These are phyloP conservation scores for Symbiodinium natans DNA, from an alignment of 73 alveolate species.

Conservation along the genomic window DNA sequence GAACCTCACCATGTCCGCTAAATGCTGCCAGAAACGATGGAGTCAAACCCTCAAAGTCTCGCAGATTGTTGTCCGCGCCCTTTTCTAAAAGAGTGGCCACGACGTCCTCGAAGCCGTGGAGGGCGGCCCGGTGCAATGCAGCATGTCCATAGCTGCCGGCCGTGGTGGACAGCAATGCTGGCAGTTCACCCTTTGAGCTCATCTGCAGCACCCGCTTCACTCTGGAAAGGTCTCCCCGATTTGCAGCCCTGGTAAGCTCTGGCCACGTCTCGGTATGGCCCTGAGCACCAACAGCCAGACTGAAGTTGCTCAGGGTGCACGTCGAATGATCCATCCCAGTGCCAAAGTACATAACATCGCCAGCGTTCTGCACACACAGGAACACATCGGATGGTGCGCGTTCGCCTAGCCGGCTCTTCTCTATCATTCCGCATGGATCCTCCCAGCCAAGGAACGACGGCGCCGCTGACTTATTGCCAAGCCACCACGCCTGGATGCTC, in stretches of 20 bases:
- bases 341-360: conserved; percentile 62
- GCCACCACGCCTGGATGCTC: conserved; percentile 64
- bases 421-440: conserved; percentile 57
- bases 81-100: background rate
- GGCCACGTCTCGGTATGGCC: conserved; percentile 76
- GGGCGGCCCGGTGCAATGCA: conserved; percentile 79
- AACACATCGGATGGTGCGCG: background rate
- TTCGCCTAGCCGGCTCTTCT: background rate
- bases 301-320: conserved; percentile 57
- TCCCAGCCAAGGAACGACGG: conserved; percentile 38
- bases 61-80: background rate
- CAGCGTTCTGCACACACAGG: conserved; percentile 53
- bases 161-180: background rate
- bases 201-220: background rate
- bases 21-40: conserved; percentile 59
- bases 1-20: conserved; percentile 63
- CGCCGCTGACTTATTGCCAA: background rate
- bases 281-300: conserved; percentile 81
- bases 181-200: background rate
- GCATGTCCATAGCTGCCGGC: conserved; percentile 61
- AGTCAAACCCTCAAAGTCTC: conserved; percentile 23
- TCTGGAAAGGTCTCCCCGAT: conserved; percentile 40
- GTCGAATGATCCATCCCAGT: conserved; percentile 38
- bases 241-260: conserved; percentile 30
- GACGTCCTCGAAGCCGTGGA: conserved; percentile 45